A percentile compares a stretch with the other conserved stretches of the same genome.
Conservation (phyloP, 441 rosid genomes). For the Metrosideros polymorpha region DNA sequence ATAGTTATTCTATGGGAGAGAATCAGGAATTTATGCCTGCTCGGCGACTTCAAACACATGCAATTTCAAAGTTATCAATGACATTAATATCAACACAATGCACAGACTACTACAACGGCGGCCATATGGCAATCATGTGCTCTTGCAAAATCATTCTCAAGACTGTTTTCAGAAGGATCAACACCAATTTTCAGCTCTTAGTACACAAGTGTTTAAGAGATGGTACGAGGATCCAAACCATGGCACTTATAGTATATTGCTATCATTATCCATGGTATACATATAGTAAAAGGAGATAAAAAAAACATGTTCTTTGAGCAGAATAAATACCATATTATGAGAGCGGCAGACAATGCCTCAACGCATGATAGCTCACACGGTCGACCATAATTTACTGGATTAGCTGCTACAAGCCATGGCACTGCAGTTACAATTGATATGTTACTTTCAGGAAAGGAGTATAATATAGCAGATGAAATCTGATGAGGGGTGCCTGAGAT, state of each 20-base stretch:
- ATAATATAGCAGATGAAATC: neutral
- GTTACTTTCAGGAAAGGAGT: neutral
- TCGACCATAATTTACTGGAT: constrained; percentile 95
- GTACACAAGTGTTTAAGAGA: neutral
- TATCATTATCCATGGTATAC: neutral
- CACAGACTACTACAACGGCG: neutral
- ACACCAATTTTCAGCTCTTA: neutral
- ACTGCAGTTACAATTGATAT: constrained; percentile 34
- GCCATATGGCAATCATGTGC: neutral
- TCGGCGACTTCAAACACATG: neutral
- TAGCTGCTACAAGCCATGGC: constrained; percentile 98
- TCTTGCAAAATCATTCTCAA: neutral
- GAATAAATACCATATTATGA: constrained; percentile 57
- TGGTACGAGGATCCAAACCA: neutral
- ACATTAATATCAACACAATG: neutral
- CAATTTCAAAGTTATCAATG: neutral
- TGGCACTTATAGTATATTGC: neutral
- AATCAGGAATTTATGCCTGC: neutral
- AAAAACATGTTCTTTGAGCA: neutral
- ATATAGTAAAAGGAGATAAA: neutral
- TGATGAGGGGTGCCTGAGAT: neutral
- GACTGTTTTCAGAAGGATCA: neutral
- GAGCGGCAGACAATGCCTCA: constrained; percentile 90
- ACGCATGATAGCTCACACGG: constrained; percentile 92
- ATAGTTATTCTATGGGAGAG: neutral